Percentiles rank a stretch among this genome's conserved stretches.
phyloP scores from a whole-genome alignment of 1,284 basidiomycete species.

The Trichosporon sp. region DNA sequence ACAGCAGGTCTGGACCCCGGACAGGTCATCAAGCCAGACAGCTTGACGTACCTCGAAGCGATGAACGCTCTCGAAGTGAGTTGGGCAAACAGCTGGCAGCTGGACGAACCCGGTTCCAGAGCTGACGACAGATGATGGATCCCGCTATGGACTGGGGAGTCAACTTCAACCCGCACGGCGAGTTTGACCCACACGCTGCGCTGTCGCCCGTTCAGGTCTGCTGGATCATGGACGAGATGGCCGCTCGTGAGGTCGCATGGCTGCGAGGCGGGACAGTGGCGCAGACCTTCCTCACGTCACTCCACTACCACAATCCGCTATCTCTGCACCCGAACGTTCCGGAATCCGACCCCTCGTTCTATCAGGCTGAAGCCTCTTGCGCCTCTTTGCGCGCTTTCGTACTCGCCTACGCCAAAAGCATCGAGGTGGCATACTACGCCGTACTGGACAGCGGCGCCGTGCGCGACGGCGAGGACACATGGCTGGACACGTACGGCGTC shows the following conservation, averaged over 20 bases:
- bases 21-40: constrained; percentile 68
- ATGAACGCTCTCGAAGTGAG: constrained; percentile 84
- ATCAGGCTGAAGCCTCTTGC: constrained; percentile 61
- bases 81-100: not conserved
- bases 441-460: constrained; percentile 63
- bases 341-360: constrained; percentile 38
- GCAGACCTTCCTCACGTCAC: constrained; percentile 80
- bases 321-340: constrained; percentile 56
- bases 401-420: constrained; percentile 75
- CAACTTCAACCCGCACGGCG: constrained; percentile 49
- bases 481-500: constrained; percentile 80
- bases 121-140: constrained; percentile 67
- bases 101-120: too few relatives aligned
- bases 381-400: constrained; percentile 71
- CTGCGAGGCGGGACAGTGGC: constrained; percentile 79
- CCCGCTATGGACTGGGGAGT: constrained; percentile 84
- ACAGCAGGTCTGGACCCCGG: constrained; percentile 67
- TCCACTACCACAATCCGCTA: constrained; percentile 68
- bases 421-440: constrained; percentile 80
- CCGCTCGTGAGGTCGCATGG: constrained; percentile 86
- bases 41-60: constrained; percentile 75
- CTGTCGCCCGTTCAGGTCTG: constrained; percentile 75
- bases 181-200: constrained; percentile 68
- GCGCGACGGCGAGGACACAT: constrained; percentile 85
- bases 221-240: constrained; percentile 79